These are phyloP conservation scores for Pseudogymnoascus sp. DNA, from an alignment of 2,329 filamentous ascomycete species.

Conservation along the genomic window DNA sequence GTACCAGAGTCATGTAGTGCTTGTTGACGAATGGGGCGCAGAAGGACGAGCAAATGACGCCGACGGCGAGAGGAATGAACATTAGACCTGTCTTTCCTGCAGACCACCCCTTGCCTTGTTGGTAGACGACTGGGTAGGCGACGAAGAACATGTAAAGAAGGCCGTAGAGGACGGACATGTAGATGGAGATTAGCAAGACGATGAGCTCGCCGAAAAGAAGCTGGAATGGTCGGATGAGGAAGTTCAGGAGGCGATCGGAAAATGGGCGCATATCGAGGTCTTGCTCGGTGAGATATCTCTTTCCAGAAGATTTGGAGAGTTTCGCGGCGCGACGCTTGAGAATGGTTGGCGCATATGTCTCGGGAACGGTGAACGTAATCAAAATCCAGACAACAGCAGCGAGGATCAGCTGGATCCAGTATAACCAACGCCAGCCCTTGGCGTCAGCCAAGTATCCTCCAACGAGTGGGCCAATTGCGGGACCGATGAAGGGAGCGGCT, in stretches of 20 bases:
- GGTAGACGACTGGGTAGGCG: slow-evolving; percentile 58
- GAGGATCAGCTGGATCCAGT: slow-evolving; percentile 80
- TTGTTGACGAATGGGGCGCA: slow-evolving; percentile 71
- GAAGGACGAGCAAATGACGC: slow-evolving; percentile 59
- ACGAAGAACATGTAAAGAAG: slow-evolving; percentile 33
- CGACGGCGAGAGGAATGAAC: slow-evolving; percentile 77
- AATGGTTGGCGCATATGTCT: slow-evolving; percentile 79
- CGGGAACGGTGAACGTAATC: slow-evolving; percentile 82
- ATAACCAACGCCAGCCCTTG: slow-evolving; percentile 73
- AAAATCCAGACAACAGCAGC: slow-evolving; percentile 62
- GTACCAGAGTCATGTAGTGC: slow-evolving; percentile 62
- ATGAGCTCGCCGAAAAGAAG: slow-evolving; percentile 79
- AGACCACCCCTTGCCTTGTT: slow-evolving; percentile 67
- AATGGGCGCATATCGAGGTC: slow-evolving; percentile 69
- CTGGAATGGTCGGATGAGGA: slow-evolving; percentile 77
- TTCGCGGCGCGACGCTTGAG: slow-evolving; percentile 64
- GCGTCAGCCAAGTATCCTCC: slow-evolving; percentile 70
- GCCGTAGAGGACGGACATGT: slow-evolving; percentile 78
- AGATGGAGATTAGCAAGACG: slow-evolving; percentile 73
- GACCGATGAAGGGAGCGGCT: slow-evolving; percentile 75
- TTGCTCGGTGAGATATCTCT: slow-evolving; percentile 65
- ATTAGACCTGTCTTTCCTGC: slow-evolving; percentile 71
- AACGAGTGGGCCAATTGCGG: slow-evolving; percentile 67
- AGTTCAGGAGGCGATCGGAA: slow-evolving; percentile 61
- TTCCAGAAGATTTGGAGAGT: slow-evolving; percentile 61